Evolutionary conservation across 164 flowering plant species (phyloP).

Genomic region (Kingdonia uniflora): DNA sequence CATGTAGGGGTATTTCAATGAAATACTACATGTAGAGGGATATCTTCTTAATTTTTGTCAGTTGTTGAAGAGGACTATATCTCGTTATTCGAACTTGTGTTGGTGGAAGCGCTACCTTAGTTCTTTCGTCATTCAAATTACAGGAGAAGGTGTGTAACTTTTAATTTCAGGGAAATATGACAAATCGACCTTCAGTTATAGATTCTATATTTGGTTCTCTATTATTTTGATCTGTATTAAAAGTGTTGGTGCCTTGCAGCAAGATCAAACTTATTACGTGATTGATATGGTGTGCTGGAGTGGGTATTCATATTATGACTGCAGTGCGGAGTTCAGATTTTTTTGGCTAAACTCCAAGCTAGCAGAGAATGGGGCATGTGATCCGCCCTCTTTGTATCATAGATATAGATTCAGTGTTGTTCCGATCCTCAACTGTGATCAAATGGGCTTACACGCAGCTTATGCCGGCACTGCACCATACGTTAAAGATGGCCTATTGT

Average conservation of each 20-base stretch:
- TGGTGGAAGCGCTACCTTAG: too few relatives aligned
- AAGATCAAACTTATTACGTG: constrained; percentile 86
- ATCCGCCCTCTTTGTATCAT: constrained; percentile 65
- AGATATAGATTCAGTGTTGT: constrained; percentile 66
- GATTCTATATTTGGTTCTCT: not conserved
- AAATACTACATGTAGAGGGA: too few relatives aligned
- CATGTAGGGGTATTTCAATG: too few relatives aligned
- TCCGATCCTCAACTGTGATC: constrained; percentile 70
- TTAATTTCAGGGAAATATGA: too few relatives aligned
- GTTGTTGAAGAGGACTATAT: too few relatives aligned
- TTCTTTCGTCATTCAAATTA: too few relatives aligned
- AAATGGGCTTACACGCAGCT: constrained; percentile 53
- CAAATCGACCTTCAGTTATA: not conserved
- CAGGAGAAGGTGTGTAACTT: too few relatives aligned
- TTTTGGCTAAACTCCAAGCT: constrained; percentile 97
- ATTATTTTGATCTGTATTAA: constrained; percentile 6
- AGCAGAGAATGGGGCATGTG: constrained; percentile 72
- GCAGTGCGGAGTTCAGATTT: constrained; percentile 88
- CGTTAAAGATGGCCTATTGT: constrained; percentile 74
- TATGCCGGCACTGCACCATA: constrained; percentile 61
- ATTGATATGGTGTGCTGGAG: constrained; percentile 95
- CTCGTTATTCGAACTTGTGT: too few relatives aligned
- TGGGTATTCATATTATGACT: constrained; percentile 77
- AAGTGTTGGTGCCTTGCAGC: constrained; percentile 30
- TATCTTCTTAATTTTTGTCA: too few relatives aligned